These are phyloP conservation scores for Mycena olivaceomarginata DNA, from an alignment of 768 basidiomycete genomes.

Conservation along the genomic window DNA sequence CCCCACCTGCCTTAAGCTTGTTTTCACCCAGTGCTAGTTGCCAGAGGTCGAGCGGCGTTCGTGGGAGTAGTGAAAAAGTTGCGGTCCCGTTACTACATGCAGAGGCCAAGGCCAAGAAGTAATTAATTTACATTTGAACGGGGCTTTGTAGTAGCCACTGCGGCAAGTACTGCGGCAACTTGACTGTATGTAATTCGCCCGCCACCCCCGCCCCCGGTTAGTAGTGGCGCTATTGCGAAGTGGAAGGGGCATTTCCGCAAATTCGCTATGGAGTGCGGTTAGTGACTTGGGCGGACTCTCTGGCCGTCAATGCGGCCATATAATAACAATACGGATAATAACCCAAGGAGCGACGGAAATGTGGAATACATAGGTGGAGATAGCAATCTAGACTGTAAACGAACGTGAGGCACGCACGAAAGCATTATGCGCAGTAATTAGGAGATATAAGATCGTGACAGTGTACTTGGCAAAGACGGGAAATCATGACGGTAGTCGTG, in stretches of 20 bases:
- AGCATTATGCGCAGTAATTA: slow-evolving; percentile 43
- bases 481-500: slow-evolving; percentile 71
- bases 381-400: slow-evolving; percentile 43
- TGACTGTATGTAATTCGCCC: slow-evolving; percentile 13
- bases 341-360: slow-evolving; percentile 39
- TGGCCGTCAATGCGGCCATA: not conserved
- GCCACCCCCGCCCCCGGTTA: slow-evolving; percentile 5
- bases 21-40: too few relatives aligned
- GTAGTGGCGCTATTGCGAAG: slow-evolving; percentile 13
- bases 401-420: slow-evolving; percentile 39
- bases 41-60: not conserved
- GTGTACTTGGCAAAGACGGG: slow-evolving; percentile 8
- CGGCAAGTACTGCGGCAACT: not conserved
- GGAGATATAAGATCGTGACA: slow-evolving; percentile 10
- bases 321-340: slow-evolving; percentile 38
- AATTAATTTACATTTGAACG: too few relatives aligned
- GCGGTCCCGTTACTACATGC: slow-evolving; percentile 9
- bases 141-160: not conserved
- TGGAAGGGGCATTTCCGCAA: slow-evolving; percentile 28
- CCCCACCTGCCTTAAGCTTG: too few relatives aligned
- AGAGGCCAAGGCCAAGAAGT: not conserved
- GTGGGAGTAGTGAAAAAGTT: slow-evolving; percentile 1
- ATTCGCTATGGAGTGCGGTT: not conserved
- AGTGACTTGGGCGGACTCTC: slow-evolving; percentile 2
- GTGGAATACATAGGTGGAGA: slow-evolving; percentile 39